phyloP scores from a whole-genome alignment of 257 asterid species.

The Gentiana macrophylla region DNA sequence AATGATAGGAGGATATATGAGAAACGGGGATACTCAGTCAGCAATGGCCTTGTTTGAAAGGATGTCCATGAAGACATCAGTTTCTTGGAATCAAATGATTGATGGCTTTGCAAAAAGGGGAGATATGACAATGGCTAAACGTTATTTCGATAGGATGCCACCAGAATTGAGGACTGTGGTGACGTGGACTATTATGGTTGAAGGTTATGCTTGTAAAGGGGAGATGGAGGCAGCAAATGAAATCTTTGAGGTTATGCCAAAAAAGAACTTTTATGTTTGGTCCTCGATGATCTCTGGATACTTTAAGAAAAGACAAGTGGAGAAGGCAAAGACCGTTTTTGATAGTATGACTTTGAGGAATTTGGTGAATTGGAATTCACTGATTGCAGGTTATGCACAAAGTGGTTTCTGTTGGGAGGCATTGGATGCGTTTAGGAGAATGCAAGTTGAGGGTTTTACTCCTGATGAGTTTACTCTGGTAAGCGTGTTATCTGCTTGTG shows the following conservation, averaged over 20 bases:
- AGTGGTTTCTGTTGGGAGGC: slow-evolving; percentile 50
- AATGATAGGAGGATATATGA: slow-evolving; percentile 54
- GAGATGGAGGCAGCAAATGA: too few relatives aligned
- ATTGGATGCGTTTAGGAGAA: slow-evolving; percentile 36
- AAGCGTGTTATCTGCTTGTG: slow-evolving; percentile 64
- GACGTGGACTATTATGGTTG: slow-evolving; percentile 62
- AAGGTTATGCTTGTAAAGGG: slow-evolving; percentile 28
- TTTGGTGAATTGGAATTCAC: too few relatives aligned
- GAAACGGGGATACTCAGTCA: slow-evolving; percentile 50
- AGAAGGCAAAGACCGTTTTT: too few relatives aligned
- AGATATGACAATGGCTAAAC: slow-evolving; percentile 39
- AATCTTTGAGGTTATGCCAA: too few relatives aligned
- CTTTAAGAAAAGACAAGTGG: too few relatives aligned
- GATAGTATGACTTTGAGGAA: too few relatives aligned
- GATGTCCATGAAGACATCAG: slow-evolving; percentile 47
- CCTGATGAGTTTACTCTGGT: slow-evolving; percentile 69
- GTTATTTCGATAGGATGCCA: slow-evolving; percentile 44
- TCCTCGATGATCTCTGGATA: too few relatives aligned
- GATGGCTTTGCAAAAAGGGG: slow-evolving; percentile 64
- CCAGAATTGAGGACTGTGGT: slow-evolving; percentile 44
- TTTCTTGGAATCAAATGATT: slow-evolving; percentile 58
- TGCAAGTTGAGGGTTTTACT: slow-evolving; percentile 50
- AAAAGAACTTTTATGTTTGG: too few relatives aligned
- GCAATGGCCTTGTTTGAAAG: slow-evolving; percentile 44
- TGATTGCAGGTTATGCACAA: slow-evolving; percentile 28